Base-by-base conservation (phyloP, 2,329 filamentous ascomycete species). In the Epicoccum sorghinum region DNA sequence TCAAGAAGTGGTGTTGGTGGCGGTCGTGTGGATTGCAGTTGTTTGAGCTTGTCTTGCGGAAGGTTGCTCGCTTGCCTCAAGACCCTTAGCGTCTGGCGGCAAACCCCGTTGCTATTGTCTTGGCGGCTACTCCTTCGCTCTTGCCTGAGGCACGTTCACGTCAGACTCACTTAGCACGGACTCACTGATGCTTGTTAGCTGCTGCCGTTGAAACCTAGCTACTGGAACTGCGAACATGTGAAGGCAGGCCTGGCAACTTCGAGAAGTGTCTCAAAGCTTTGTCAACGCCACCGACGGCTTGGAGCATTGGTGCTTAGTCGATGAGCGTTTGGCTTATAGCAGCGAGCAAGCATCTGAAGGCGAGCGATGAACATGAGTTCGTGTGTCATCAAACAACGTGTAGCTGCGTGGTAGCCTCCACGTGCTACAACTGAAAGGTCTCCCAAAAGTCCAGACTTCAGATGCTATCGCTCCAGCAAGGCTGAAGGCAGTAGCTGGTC, bases 11-110 rank as follows among this genome's bases (percentile, higher is more conserved):
- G 48, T 37, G 43, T 53, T 45, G 50, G 36, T 38, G 35, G 27
- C 47, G 39, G 44, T 46, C 22, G 46, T 76, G 51, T 50, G 32
- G 41, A 40, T 25, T 24, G 46, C 35, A 42, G 46, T 10, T 46
- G 52, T 39, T 47, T 41, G 41, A 35, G 40, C 41, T 42, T 55
- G 52, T 38, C 27, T 37, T 41, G 22, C 32, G 52, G 40, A 42
- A 50, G 46, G 52, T 41, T 46, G 48, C 46, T 52, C 48, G 47
- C 47, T 51, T 51, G 40, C 47, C 47, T 40, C 33, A 38, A 50
- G 40, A 48, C 44, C 33, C 29, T 47, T 46, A 27, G 45, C 37
- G 38, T 4, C 41, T 44, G 18, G 38, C 50, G 50, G 49, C 50
- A 52, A 52, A 47, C 32, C 30, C 50, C 50, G 50, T 52, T 30